Percentiles rank a stretch among this genome's conserved stretches.
phyloP scores from a whole-genome alignment of 305 asterid species.

The Fraxinus xanthoxyloides region DNA sequence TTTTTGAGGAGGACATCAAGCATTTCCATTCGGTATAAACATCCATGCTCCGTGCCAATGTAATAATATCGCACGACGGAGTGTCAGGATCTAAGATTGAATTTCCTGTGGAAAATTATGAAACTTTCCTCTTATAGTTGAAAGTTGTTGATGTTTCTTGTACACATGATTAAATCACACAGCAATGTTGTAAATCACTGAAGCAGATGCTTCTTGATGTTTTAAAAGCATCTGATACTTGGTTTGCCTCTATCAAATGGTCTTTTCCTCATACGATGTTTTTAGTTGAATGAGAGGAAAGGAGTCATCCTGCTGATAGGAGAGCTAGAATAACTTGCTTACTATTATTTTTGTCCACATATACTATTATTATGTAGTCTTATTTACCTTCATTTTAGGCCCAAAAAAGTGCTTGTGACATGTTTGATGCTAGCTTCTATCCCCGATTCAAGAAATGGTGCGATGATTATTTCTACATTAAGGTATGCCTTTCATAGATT shows the following conservation, averaged over 20 bases:
- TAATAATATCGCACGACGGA: constrained; percentile 20
- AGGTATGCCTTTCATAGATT: constrained; percentile 45
- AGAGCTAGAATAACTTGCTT: neutral
- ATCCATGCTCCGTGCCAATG: neutral
- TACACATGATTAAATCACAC: neutral
- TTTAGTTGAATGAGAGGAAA: neutral
- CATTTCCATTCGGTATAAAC: constrained; percentile 85
- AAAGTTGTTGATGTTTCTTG: constrained; percentile 7
- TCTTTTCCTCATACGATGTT: neutral
- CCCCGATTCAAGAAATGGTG: constrained; percentile 99
- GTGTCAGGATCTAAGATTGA: constrained; percentile 1
- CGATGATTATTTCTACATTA: constrained; percentile 93
- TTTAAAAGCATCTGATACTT: neutral
- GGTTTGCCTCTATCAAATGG: constrained; percentile 12
- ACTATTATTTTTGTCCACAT: neutral
- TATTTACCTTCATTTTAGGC: constrained; percentile 45
- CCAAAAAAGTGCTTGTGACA: constrained; percentile 86
- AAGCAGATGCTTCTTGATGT: neutral
- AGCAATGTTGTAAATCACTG: neutral
- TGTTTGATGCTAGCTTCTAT: constrained; percentile 79
- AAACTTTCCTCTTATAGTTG: constrained; percentile 2
- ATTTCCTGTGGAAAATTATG: neutral
- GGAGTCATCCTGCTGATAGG: neutral
- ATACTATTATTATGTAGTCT: neutral
- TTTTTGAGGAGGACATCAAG: constrained; percentile 90